These are phyloP conservation scores for Oryza meridionalis DNA, from an alignment of 176 grass and related monocot genomes.

Conservation along the genomic window DNA sequence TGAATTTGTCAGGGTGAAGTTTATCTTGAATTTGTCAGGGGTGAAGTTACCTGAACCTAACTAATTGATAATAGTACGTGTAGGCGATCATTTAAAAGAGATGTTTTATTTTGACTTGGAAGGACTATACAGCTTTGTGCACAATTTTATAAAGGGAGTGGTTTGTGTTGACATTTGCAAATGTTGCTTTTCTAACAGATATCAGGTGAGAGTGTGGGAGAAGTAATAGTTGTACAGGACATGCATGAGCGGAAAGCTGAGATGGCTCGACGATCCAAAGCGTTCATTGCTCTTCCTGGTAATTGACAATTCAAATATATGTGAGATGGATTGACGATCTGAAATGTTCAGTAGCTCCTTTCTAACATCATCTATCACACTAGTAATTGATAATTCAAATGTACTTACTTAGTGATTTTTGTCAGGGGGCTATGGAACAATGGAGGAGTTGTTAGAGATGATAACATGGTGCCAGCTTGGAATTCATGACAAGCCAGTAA, in stretches of 20 bases:
- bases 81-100: background rate
- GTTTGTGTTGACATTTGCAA: background rate
- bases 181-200: constrained; percentile 45
- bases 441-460: constrained; percentile 94
- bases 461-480: constrained; percentile 91
- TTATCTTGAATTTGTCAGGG: background rate
- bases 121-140: background rate
- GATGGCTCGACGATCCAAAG: constrained; percentile 77
- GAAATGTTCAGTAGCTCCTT: background rate
- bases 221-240: constrained; percentile 71
- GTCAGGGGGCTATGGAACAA: constrained; percentile 85
- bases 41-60: background rate
- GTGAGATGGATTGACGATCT: constrained; percentile 66
- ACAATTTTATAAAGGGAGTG: background rate
- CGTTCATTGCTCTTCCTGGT: constrained; percentile 93
- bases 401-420: background rate
- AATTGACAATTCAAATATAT: too few relatives aligned
- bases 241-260: constrained; percentile 92
- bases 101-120: background rate
- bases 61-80: background rate
- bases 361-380: background rate
- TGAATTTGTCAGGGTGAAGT: background rate
- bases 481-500: constrained; percentile 89
- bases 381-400: background rate
- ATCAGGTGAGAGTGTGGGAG: constrained; percentile 70